A percentile compares a stretch with the other conserved stretches of the same genome.
Evolutionary conservation across 2,329 filamentous ascomycete genomes (phyloP).

Genomic region (Apiospora aurea): DNA sequence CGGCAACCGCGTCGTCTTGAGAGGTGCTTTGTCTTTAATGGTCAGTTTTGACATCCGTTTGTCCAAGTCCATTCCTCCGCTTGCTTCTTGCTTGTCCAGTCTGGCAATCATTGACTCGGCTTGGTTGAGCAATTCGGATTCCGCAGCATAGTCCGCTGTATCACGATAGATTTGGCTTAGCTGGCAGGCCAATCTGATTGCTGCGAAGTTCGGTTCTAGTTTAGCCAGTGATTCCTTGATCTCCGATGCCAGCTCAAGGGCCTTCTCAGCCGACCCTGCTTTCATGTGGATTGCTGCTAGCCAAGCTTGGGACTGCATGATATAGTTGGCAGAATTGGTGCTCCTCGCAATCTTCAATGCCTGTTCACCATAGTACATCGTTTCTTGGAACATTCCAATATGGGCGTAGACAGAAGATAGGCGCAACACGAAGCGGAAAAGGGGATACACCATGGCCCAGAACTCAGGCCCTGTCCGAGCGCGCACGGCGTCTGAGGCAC

Average conservation of each 20-base stretch:
- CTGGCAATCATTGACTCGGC: conserved; percentile 56
- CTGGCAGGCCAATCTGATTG: conserved; percentile 59
- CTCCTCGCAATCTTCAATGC: conserved; percentile 77
- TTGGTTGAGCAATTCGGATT: conserved; percentile 51
- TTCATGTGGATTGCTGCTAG: conserved; percentile 62
- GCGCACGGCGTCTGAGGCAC: conserved; percentile 33
- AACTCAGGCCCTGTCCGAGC: conserved; percentile 68
- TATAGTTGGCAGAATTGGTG: conserved; percentile 67
- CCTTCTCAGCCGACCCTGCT: conserved; percentile 65
- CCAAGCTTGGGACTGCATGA: conserved; percentile 62
- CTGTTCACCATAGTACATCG: conserved; percentile 86
- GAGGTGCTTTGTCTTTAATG: conserved; percentile 41
- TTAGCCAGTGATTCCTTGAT: conserved; percentile 59
- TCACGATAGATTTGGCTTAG: conserved; percentile 64
- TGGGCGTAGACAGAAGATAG: conserved; percentile 82
- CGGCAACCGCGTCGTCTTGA: conserved; percentile 33
- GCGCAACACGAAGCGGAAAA: conserved; percentile 75
- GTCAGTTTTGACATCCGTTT: conserved; percentile 45
- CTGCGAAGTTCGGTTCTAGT: conserved; percentile 52
- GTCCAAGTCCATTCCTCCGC: conserved; percentile 41
- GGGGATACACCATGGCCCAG: conserved; percentile 78
- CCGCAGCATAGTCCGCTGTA: conserved; percentile 53
- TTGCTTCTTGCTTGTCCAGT: conserved; percentile 35
- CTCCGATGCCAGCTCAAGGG: conserved; percentile 60
- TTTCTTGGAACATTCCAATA: conserved; percentile 86